Percentiles rank a stretch among this genome's conserved stretches.
Conservation (phyloP, 495 filamentous ascomycete species). For the Neurospora sp. region DNA sequence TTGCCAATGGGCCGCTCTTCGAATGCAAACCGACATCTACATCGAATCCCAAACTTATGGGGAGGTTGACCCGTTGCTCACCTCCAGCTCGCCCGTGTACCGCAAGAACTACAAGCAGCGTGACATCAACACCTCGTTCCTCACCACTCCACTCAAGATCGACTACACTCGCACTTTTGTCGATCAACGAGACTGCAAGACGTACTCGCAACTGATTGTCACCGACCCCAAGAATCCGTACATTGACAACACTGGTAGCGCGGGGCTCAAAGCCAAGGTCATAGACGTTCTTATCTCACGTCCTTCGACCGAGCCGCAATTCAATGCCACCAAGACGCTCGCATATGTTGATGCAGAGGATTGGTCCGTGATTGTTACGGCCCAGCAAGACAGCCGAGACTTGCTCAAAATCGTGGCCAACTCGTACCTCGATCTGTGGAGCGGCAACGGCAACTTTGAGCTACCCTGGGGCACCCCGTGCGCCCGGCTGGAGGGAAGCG, state of each 20-base stretch:
- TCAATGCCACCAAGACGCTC: slow-evolving; percentile 20
- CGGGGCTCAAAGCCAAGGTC: not conserved
- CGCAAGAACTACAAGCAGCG: slow-evolving; percentile 34
- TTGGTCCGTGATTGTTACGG: slow-evolving; percentile 15
- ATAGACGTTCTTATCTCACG: not conserved
- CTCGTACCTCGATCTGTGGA: slow-evolving; percentile 20
- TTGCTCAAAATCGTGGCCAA: slow-evolving; percentile 16
- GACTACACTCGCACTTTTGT: slow-evolving; percentile 38
- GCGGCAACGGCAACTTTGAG: slow-evolving; percentile 8
- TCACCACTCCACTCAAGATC: slow-evolving; percentile 34
- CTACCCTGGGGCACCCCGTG: slow-evolving; percentile 22
- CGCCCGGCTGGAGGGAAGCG: slow-evolving; percentile 18
- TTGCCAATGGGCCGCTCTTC: not conserved
- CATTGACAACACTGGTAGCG: slow-evolving; percentile 20
- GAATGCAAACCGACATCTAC: not conserved
- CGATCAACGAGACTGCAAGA: slow-evolving; percentile 38
- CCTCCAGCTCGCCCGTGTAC: not conserved
- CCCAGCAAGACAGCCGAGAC: slow-evolving; percentile 13
- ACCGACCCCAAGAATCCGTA: slow-evolving; percentile 33
- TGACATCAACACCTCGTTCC: slow-evolving; percentile 28
- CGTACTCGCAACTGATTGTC: slow-evolving; percentile 39
- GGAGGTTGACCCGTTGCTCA: not conserved
- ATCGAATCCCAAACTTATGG: not conserved
- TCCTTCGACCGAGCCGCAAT: slow-evolving; percentile 5
- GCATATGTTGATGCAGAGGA: slow-evolving; percentile 14